phyloP scores from a whole-genome alignment of 352 stramenopile genomes.

The Pythium guiyangense region DNA sequence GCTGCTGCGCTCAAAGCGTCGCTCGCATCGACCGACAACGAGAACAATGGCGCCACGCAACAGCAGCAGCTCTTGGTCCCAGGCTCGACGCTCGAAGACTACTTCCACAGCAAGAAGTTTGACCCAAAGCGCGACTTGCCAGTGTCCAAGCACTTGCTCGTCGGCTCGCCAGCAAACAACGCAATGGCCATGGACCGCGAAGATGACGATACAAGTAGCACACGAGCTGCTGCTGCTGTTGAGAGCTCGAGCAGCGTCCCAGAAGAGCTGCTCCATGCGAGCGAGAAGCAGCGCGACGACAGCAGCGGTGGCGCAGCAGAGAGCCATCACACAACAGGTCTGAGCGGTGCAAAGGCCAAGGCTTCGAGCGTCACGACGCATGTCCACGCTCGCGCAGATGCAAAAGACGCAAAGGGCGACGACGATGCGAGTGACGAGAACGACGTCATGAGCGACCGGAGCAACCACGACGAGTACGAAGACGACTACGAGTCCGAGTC shows the following conservation, averaged over 20 bases:
- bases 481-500: conserved; percentile 44
- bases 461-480: conserved; percentile 22
- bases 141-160: conserved; percentile 58
- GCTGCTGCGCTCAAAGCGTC: conserved; percentile 11
- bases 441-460: not conserved
- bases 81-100: conserved; percentile 31
- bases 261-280: conserved; percentile 4
- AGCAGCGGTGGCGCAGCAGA: not conserved
- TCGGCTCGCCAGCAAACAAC: conserved; percentile 37
- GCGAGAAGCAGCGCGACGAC: conserved; percentile 2
- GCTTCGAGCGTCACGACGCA: not conserved
- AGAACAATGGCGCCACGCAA: conserved; percentile 19
- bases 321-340: not conserved
- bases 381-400: no score
- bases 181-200: conserved; percentile 45
- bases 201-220: not conserved
- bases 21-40: not conserved
- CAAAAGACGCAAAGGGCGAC: not conserved
- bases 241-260: not conserved
- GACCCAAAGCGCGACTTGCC: conserved; percentile 8
- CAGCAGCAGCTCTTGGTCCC: conserved; percentile 5
- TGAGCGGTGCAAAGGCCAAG: not conserved
- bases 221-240: not conserved
- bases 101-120: conserved; percentile 32
- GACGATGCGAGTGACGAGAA: not conserved